Evolutionary conservation across 305 asterid genomes (phyloP).

Genomic region (Fraxinus dipetala): DNA sequence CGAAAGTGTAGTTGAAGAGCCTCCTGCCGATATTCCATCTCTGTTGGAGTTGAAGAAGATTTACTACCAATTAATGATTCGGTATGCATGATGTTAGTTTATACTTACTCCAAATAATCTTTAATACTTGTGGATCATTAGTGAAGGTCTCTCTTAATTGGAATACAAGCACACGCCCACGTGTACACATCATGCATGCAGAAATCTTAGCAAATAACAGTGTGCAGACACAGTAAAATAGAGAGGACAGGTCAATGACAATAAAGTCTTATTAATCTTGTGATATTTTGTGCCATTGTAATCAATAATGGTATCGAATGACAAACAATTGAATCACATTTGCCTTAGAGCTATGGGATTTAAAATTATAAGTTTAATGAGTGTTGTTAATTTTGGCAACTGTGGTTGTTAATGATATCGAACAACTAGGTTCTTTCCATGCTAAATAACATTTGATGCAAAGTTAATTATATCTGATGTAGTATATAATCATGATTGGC

Average conservation of each 20-base stretch:
- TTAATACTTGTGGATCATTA: background rate
- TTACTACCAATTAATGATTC: conserved; percentile 85
- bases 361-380: background rate
- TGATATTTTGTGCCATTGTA: background rate
- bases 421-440: background rate
- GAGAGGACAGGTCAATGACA: background rate
- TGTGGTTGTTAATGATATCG: background rate
- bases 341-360: background rate
- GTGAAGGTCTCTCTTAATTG: background rate
- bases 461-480: background rate
- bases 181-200: background rate
- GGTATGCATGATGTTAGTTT: conserved; percentile 38
- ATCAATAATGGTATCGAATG: background rate
- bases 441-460: background rate
- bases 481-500: background rate
- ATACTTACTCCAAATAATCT: background rate
- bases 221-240: background rate
- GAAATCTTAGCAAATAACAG: background rate
- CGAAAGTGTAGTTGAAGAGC: conserved; percentile 74
- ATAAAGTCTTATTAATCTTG: background rate
- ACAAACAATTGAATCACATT: background rate
- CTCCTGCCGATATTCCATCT: conserved; percentile 91
- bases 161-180: background rate
- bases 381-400: background rate
- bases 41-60: conserved; percentile 76